phyloP scores from a whole-genome alignment of 1,139 yeast species.

The Lodderomyces oxycetoniae region DNA sequence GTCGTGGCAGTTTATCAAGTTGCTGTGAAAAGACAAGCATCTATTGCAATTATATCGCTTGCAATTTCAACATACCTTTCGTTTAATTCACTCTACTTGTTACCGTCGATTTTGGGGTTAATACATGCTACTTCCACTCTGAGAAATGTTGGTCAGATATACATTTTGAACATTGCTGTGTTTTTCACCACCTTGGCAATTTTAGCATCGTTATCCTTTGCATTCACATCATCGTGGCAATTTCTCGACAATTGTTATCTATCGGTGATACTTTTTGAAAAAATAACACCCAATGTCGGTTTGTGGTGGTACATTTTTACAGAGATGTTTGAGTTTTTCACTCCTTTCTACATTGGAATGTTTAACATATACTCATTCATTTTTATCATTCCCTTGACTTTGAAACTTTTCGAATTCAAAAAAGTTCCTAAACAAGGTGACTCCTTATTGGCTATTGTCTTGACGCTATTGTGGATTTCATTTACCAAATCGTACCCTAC shows the following conservation, averaged over 20 bases:
- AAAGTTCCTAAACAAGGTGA: conserved; percentile 25
- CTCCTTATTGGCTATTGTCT: conserved; percentile 63
- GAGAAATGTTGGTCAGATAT: background rate
- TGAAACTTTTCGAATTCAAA: conserved; percentile 49
- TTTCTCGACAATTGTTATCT: conserved; percentile 63
- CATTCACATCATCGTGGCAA: conserved; percentile 31
- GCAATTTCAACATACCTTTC: conserved; percentile 65
- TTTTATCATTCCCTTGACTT: conserved; percentile 68
- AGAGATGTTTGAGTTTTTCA: conserved; percentile 88
- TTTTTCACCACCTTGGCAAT: conserved; percentile 25
- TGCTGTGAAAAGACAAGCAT: conserved; percentile 33
- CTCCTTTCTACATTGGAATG: conserved; percentile 75
- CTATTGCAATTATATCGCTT: conserved; percentile 48
- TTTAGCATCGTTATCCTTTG: conserved; percentile 33
- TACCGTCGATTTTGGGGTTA: conserved; percentile 50
- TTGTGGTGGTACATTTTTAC: conserved; percentile 98
- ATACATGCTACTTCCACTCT: conserved; percentile 16
- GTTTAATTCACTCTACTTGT: conserved; percentile 53
- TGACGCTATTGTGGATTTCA: conserved; percentile 61
- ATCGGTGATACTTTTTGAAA: conserved; percentile 54
- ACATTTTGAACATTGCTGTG: conserved; percentile 18
- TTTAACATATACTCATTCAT: conserved; percentile 73
- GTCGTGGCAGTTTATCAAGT: conserved; percentile 48
- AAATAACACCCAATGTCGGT: conserved; percentile 81
- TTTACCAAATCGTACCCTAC: conserved; percentile 85